These are phyloP conservation scores for Eucalyptus cloeziana DNA, from an alignment of 345 rosid genomes.

Conservation along the genomic window DNA sequence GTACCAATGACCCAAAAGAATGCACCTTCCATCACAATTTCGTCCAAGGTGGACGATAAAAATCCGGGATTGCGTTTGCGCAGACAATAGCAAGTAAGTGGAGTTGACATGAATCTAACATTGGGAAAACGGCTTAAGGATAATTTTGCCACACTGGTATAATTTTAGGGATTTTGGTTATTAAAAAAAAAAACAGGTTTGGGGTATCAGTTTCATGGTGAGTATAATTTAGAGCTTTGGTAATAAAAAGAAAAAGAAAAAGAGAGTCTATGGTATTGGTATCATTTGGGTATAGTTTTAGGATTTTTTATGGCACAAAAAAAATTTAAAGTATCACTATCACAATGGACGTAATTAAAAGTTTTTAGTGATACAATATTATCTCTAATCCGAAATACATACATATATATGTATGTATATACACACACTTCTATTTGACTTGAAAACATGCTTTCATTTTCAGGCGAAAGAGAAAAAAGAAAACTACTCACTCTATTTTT, in stretches of 20 bases:
- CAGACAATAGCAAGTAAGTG: neutral
- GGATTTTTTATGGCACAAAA: too few species aligned
- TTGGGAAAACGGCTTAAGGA: neutral
- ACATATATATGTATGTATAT: accelerated
- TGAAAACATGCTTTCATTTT: neutral
- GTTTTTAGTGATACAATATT: too few species aligned
- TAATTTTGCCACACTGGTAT: neutral
- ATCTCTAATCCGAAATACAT: too few species aligned
- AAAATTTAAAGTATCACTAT: too few species aligned
- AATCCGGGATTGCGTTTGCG: neutral
- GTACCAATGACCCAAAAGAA: neutral
- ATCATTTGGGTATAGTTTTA: neutral
- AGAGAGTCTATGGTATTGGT: neutral
- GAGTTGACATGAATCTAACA: neutral
- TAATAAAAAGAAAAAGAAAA: neutral
- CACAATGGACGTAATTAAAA: too few species aligned
- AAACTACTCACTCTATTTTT: neutral
- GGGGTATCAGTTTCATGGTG: neutral
- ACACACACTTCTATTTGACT: neutral
- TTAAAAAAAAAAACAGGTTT: neutral
- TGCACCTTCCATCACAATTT: neutral
- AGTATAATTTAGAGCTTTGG: neutral
- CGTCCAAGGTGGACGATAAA: neutral
- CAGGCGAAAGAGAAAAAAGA: neutral
- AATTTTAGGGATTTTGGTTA: neutral